phyloP scores from a whole-genome alignment of 768 basidiomycete genomes.

The Peribolospora baueri region DNA sequence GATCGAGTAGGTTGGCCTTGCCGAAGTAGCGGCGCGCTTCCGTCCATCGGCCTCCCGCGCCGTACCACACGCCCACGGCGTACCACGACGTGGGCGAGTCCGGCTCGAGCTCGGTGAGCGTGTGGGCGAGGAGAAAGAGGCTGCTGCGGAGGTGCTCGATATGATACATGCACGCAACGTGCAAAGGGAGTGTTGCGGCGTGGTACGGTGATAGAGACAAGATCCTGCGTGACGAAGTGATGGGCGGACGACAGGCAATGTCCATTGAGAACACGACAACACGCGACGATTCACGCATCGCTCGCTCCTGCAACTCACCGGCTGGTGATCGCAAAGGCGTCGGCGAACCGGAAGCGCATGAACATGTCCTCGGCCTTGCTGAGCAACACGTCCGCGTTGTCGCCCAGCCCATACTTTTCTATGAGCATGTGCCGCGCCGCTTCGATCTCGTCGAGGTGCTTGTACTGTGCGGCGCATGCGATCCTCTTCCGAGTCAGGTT shows the following conservation, averaged over 20 bases:
- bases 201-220: slow-evolving; percentile 64
- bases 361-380: slow-evolving; percentile 79
- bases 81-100: slow-evolving; percentile 91
- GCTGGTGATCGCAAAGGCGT: slow-evolving; percentile 70
- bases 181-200: slow-evolving; percentile 67
- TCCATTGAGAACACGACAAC: background rate
- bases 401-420: slow-evolving; percentile 55
- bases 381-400: slow-evolving; percentile 79
- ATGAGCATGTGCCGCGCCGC: slow-evolving; percentile 53
- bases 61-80: slow-evolving; percentile 92
- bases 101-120: slow-evolving; percentile 81
- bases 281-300: background rate
- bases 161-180: slow-evolving; percentile 96
- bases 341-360: slow-evolving; percentile 69
- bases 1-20: slow-evolving; percentile 91
- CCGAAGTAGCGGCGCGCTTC: slow-evolving; percentile 89
- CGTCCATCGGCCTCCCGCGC: slow-evolving; percentile 59
- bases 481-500: background rate
- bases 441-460: slow-evolving; percentile 57
- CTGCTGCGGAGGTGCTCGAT: slow-evolving; percentile 70
- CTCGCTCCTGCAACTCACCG: slow-evolving; percentile 26
- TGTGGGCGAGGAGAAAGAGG: slow-evolving; percentile 86
- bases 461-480: slow-evolving; percentile 25
- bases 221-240: slow-evolving; percentile 31
- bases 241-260: background rate